A percentile compares a stretch with the other conserved stretches of the same genome.
Conservation (phyloP, 1,139 yeast genomes). For the Blastobotrys persicus region DNA sequence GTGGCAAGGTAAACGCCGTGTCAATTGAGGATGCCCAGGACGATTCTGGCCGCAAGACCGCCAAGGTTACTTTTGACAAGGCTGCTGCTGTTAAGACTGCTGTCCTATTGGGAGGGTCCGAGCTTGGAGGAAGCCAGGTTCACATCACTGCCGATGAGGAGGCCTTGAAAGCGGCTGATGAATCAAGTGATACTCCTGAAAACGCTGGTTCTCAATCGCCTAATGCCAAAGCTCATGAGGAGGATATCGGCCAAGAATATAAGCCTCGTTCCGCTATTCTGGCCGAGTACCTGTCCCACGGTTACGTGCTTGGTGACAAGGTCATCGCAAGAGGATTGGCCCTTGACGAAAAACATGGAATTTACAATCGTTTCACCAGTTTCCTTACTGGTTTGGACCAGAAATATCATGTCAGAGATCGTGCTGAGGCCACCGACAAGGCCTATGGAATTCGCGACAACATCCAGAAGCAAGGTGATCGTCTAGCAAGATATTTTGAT, state of each 20-base stretch:
- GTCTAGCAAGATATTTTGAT: conserved; percentile 49
- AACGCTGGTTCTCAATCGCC: conserved; percentile 23
- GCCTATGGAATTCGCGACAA: conserved; percentile 42
- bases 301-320: conserved; percentile 64
- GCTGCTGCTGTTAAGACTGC: conserved; percentile 73
- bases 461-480: conserved; percentile 37
- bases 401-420: conserved; percentile 58
- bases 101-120: conserved; percentile 67
- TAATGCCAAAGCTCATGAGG: conserved; percentile 18
- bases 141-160: conserved; percentile 45
- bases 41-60: conserved; percentile 36
- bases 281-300: conserved; percentile 73
- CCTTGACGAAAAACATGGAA: conserved; percentile 65
- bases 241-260: conserved; percentile 67
- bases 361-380: conserved; percentile 52
- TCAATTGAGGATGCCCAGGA: conserved; percentile 36
- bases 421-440: conserved; percentile 46
- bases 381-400: conserved; percentile 56
- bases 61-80: conserved; percentile 54
- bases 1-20: conserved; percentile 62
- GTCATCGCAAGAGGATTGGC: conserved; percentile 54
- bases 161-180: conserved; percentile 30
- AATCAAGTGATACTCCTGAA: conserved; percentile 30
- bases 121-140: conserved; percentile 58
- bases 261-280: conserved; percentile 74